Evolutionary conservation across 805 yeast species (phyloP), one percentile per base, ranked within the genome.

Genomic region (Candida rishiriensis): DNA sequence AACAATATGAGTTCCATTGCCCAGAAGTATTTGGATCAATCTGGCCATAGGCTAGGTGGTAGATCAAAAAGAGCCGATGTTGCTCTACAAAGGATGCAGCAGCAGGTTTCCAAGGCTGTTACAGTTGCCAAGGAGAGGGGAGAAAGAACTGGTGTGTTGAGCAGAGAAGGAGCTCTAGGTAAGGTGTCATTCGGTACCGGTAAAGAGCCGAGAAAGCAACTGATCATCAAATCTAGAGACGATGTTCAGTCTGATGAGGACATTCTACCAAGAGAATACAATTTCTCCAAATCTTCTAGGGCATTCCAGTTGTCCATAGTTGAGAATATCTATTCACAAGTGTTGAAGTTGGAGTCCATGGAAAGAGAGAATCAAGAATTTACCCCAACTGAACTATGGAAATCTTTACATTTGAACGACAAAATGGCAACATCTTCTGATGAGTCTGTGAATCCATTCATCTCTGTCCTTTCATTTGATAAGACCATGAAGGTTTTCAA

Each of bases 31-130:
- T 70, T 89, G 60, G 93, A 88, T 58, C 95, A 85, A 62, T 83
- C 95, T 46, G 96, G 96, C 41, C 95, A 88, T 66, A 79, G 93
- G 66, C 71, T 87, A 44, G 95, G 95, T 56, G 95, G 95, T 41
- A 80, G 89, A 63, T 73, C 81, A 50, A 85, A 82, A 66, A 74
- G 91, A 63, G 91, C 90, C 9, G 95, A 88, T 64, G 81, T 88
- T 52, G 97, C 96, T 1, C 74, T 90, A 57, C 96, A 88, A 71
- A 83, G 97, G 73, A 88, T 93, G 96, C 97, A 91, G 69, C 96
- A 89, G 63, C 98, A 91, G 70, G 96, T 91, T 42, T 95, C 89
- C 60, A 88, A 86, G 58, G 98, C 98, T 13, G 97, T 91, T 14
- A 86, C 91, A 43, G 91, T 88, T 34, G 99, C 97, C 18, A 87